Base-by-base conservation (phyloP, 164 flowering plant species). In the Liquidambar formosana region DNA sequence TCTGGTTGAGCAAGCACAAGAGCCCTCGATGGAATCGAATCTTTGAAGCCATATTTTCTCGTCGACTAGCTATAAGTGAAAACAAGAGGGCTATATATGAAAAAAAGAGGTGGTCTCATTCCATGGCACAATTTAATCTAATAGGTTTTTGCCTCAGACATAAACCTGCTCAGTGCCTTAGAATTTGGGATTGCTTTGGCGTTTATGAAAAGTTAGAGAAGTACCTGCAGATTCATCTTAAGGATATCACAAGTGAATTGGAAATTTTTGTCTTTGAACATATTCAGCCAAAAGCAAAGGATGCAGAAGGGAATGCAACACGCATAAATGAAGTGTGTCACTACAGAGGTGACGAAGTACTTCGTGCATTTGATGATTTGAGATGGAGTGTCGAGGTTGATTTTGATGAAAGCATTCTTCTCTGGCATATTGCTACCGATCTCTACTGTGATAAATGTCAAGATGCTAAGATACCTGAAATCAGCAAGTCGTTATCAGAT, bases 401-500 rank as follows among this genome's bases (percentile, higher is more conserved):
- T 10, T 61, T 61, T 43, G 47, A 41, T 43, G 15, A 61, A 4
- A 13, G 18, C 46, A 38, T 61, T 21, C 33, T 61, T 15, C 19
- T 38, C 18, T 61, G 64, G 64, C 64, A 61, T 22, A n/a, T 61
- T 33, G 64, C 64, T 8, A 61, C 64, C 14, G 64, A 61, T 14
- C 47, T 61, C 19, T 61, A 15, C 46, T 61, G 38, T 43, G 6
- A 41, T 13, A 10, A n/a, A n/a, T n/a, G n/a, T n/a, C n/a, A n/a
- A n/a, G n/a, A n/a, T n/a, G n/a, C n/a, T n/a, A n/a, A n/a, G n/a
- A n/a, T n/a, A n/a, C n/a, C n/a, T n/a, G n/a, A n/a, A 33, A 6
- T 33, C 2, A 33, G 41, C 41, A 33, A 33, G 41, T 33, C 6
- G 41, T 33, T 33, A 33, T 33, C 41, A 6, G 41, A 33, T 33